phyloP scores from a whole-genome alignment of 2,329 filamentous ascomycete genomes.

The Grosmannia serpens region DNA sequence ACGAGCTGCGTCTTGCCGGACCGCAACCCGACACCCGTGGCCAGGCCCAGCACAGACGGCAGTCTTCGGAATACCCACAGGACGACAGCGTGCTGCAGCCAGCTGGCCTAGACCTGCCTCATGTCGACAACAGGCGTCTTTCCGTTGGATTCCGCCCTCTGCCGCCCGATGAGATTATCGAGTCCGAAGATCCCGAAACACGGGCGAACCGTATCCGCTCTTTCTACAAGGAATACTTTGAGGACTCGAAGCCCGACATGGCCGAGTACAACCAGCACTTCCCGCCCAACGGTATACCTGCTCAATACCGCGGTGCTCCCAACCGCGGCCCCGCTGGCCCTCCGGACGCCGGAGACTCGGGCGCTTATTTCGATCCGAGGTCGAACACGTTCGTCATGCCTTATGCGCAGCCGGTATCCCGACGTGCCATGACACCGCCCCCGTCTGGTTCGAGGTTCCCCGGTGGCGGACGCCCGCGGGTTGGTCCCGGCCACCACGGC shows the following conservation, averaged over 20 bases:
- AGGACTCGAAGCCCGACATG: conserved; percentile 52
- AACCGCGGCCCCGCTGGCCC: conserved; percentile 16
- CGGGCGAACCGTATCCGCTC: conserved; percentile 93
- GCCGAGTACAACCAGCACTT: conserved; percentile 16
- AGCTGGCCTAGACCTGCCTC: conserved; percentile 39
- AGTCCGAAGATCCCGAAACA: conserved; percentile 82
- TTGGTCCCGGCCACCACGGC: conserved; percentile 30
- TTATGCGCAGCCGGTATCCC: conserved; percentile 72
- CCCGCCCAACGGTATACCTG: conserved; percentile 9
- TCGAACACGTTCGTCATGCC: conserved; percentile 65
- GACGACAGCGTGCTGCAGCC: conserved; percentile 11
- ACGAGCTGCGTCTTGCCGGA: conserved; percentile 2
- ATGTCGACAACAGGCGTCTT: conserved; percentile 44
- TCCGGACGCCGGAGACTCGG: conserved; percentile 56
- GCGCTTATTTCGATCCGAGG: conserved; percentile 54
- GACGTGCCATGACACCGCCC: conserved; percentile 92
- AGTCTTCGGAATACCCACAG: conserved; percentile 16
- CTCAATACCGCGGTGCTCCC: conserved; percentile 1
- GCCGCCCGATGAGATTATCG: conserved; percentile 68
- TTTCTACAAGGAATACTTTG: conserved; percentile 99
- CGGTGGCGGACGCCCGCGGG: conserved; percentile 14
- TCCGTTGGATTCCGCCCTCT: conserved; percentile 71
- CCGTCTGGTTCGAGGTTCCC: conserved; percentile 43
- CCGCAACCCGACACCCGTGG: conserved; percentile 7
- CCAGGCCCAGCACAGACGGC: conserved; percentile 13